These are phyloP conservation scores for Brasilioporus rufonigricans DNA, from an alignment of 768 basidiomycete species.

Conservation along the genomic window DNA sequence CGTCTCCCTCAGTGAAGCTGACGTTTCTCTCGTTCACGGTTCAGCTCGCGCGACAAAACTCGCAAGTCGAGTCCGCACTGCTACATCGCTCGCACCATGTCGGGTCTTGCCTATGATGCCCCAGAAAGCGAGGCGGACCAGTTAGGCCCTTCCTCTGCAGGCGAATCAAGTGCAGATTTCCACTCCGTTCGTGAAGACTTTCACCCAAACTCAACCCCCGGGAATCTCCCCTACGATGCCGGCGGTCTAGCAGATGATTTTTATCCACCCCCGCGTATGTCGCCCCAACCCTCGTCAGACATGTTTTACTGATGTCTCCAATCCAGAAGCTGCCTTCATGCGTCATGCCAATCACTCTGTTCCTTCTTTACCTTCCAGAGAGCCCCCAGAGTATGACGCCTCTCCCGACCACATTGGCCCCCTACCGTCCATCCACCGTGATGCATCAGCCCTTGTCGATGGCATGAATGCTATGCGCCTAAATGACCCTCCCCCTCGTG, in stretches of 20 bases:
- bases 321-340: conserved; percentile 32
- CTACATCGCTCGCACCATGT: conserved; percentile 22
- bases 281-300: background rate
- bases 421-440: conserved; percentile 38
- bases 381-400: conserved; percentile 32
- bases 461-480: conserved; percentile 56
- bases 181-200: background rate
- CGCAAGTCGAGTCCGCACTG: background rate
- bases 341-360: conserved; percentile 48
- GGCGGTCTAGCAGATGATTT: conserved; percentile 13
- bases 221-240: conserved; percentile 2
- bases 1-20: background rate
- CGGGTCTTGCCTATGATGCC: conserved; percentile 29
- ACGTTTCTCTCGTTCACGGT: background rate
- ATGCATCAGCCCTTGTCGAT: conserved; percentile 44
- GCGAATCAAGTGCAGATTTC: conserved; percentile 4
- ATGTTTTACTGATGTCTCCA: conserved; percentile 6
- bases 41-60: background rate
- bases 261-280: conserved; percentile 25
- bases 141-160: conserved; percentile 4
- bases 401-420: conserved; percentile 23
- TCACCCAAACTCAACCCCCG: conserved; percentile 6
- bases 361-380: conserved; percentile 43
- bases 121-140: conserved; percentile 17
- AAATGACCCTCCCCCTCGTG: conserved; percentile 38